Conservation (phyloP, 2,329 filamentous ascomycete species). For the Dichotomopilus funicola region DNA sequence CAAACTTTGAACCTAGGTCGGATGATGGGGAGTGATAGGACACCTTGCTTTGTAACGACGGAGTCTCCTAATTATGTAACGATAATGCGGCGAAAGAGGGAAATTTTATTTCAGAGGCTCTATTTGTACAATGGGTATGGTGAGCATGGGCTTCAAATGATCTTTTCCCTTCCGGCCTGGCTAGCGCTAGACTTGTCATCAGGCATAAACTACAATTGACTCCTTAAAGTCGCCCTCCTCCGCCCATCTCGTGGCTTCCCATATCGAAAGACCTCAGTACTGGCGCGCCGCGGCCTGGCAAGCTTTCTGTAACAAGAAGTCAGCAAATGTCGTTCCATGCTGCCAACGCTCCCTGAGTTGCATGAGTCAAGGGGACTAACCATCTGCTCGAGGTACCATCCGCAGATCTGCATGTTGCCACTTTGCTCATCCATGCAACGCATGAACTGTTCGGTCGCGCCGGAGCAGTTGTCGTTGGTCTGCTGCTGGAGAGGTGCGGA, state of each 20-base stretch:
- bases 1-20: slow-evolving; percentile 62
- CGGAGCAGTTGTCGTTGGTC: slow-evolving; percentile 62
- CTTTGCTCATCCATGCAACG: slow-evolving; percentile 94
- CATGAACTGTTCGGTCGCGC: slow-evolving; percentile 78
- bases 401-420: slow-evolving; percentile 92
- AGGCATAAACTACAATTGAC: slow-evolving; percentile 2
- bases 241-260: background rate
- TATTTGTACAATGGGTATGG: slow-evolving; percentile 5
- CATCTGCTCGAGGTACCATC: slow-evolving; percentile 97
- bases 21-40: slow-evolving; percentile 44
- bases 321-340: background rate
- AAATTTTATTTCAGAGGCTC: slow-evolving; percentile 1
- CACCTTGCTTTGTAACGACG: background rate
- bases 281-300: slow-evolving; percentile 71
- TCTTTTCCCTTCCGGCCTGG: background rate
- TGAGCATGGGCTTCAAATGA: background rate
- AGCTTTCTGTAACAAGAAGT: slow-evolving; percentile 52
- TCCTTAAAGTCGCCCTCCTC: background rate
- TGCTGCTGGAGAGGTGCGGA: slow-evolving; percentile 43
- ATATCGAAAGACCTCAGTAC: slow-evolving; percentile 46
- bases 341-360: background rate
- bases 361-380: slow-evolving; percentile 25
- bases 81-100: background rate
- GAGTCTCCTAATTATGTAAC: background rate
- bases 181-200: background rate